Percentiles rank a stretch among this genome's conserved stretches.
Evolutionary conservation across 768 basidiomycete genomes (phyloP).

Genomic region (Lyophyllum shimeji): DNA sequence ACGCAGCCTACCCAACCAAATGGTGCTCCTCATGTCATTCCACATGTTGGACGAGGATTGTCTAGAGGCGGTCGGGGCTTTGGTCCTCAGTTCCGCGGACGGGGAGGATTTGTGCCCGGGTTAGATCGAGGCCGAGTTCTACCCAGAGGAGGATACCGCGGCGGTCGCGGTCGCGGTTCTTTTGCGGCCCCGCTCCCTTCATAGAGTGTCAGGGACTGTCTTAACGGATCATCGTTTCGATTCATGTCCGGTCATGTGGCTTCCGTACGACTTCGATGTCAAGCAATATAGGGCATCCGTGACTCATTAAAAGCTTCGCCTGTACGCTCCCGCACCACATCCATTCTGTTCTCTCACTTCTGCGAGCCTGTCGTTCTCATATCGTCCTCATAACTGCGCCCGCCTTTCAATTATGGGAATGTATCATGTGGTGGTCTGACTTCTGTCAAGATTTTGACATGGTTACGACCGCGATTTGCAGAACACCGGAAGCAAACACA

Average conservation of each 20-base stretch:
- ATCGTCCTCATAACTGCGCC: neutral
- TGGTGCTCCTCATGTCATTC: constrained; percentile 5
- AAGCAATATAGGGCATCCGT: neutral
- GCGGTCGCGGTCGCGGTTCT: constrained; percentile 39
- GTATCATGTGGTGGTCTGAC: neutral
- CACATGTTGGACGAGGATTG: constrained; percentile 23
- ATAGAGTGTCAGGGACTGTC: constrained; percentile 9
- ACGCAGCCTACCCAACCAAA: constrained; percentile 14
- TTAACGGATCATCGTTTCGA: neutral
- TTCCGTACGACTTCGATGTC: neutral
- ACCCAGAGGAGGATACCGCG: constrained; percentile 33
- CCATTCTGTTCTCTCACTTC: too few species aligned
- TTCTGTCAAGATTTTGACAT: neutral
- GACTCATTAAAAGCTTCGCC: neutral
- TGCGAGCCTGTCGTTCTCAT: too few species aligned
- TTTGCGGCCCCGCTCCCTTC: constrained; percentile 27
- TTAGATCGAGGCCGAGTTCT: constrained; percentile 33
- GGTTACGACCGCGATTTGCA: neutral
- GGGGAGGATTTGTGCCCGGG: constrained; percentile 24
- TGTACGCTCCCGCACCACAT: neutral
- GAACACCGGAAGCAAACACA: neutral
- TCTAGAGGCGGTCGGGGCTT: constrained; percentile 29
- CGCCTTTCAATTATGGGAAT: neutral
- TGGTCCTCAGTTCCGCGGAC: constrained; percentile 27
- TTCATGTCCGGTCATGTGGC: too few species aligned